A percentile compares a stretch with the other conserved stretches of the same genome.
Evolutionary conservation across 495 filamentous ascomycete genomes (phyloP).

Genomic region (Xylaria intraflava): DNA sequence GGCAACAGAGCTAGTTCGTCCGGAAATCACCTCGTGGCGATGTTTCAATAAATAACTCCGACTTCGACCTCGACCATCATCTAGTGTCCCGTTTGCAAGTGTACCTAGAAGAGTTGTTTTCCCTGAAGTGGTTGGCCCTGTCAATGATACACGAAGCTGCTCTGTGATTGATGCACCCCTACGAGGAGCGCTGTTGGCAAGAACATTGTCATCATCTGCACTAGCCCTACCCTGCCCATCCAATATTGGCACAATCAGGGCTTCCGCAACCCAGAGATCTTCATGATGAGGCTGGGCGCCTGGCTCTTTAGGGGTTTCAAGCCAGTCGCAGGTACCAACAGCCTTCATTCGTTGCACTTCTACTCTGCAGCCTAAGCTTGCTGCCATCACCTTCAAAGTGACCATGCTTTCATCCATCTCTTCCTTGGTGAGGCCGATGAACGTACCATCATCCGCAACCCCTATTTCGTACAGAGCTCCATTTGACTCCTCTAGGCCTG

Average conservation of each 20-base stretch:
- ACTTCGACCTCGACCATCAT: constrained; percentile 88
- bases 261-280: constrained; percentile 84
- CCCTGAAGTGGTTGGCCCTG: constrained; percentile 84
- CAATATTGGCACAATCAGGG: constrained; percentile 43
- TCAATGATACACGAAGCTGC: constrained; percentile 85
- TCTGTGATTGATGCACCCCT: constrained; percentile 45
- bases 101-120: constrained; percentile 90
- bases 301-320: constrained; percentile 29
- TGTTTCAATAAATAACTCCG: constrained; percentile 83
- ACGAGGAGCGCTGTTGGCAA: constrained; percentile 10
- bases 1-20: constrained; percentile 86
- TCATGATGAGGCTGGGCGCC: constrained; percentile 31
- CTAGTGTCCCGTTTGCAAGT: constrained; percentile 75
- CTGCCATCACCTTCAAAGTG: constrained; percentile 81
- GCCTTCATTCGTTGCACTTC: constrained; percentile 74
- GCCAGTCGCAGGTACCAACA: constrained; percentile 83
- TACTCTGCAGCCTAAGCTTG: constrained; percentile 83
- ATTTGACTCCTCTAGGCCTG: constrained; percentile 84
- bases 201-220: constrained; percentile 8
- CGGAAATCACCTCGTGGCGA: constrained; percentile 86
- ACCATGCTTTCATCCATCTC: constrained; percentile 85
- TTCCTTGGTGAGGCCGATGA: constrained; percentile 83
- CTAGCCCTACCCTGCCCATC: constrained; percentile 8
- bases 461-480: constrained; percentile 96
- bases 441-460: constrained; percentile 86